Evolutionary conservation across 495 filamentous ascomycete genomes (phyloP).

Genomic region (Trichocladium antarcticum): DNA sequence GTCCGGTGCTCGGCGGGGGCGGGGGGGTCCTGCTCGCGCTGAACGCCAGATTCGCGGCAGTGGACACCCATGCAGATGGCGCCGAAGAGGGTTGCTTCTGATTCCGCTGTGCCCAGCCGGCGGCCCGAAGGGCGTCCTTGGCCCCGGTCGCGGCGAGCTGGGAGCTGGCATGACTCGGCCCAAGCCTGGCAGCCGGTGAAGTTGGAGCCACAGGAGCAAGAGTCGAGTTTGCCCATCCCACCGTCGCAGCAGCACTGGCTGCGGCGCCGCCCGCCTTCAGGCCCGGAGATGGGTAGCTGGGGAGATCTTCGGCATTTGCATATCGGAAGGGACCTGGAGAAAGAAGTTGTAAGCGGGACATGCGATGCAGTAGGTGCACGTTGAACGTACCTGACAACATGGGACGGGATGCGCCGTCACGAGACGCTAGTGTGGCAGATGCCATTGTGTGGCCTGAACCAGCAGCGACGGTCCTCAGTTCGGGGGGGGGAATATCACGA

Average conservation of each 20-base stretch:
- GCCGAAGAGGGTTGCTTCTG: constrained; percentile 29
- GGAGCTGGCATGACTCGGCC: constrained; percentile 10
- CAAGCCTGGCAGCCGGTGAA: background rate
- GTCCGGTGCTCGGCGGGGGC: constrained; percentile 6
- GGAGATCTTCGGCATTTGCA: constrained; percentile 54
- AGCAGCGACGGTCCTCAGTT: background rate
- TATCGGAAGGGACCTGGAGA: constrained; percentile 48
- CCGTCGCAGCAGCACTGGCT: constrained; percentile 58
- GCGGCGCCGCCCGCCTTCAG: constrained; percentile 52
- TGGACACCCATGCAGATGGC: constrained; percentile 42
- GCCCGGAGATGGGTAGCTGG: constrained; percentile 54
- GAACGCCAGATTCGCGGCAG: constrained; percentile 49
- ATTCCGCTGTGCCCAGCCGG: constrained; percentile 48
- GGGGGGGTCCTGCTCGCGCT: constrained; percentile 16
- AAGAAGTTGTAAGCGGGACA: constrained; percentile 12
- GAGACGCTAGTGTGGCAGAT: background rate
- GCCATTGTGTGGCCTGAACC: background rate
- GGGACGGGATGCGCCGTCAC: background rate
- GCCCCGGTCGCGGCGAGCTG: constrained; percentile 50
- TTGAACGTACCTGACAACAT: constrained; percentile 2
- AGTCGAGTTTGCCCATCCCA: constrained; percentile 47
- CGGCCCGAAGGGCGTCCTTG: constrained; percentile 62
- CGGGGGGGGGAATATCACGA: background rate
- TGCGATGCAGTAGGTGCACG: background rate
- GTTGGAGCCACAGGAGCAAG: constrained; percentile 5